Evolutionary conservation across 768 basidiomycete species (phyloP).

Genomic region (Serendipita sp.): DNA sequence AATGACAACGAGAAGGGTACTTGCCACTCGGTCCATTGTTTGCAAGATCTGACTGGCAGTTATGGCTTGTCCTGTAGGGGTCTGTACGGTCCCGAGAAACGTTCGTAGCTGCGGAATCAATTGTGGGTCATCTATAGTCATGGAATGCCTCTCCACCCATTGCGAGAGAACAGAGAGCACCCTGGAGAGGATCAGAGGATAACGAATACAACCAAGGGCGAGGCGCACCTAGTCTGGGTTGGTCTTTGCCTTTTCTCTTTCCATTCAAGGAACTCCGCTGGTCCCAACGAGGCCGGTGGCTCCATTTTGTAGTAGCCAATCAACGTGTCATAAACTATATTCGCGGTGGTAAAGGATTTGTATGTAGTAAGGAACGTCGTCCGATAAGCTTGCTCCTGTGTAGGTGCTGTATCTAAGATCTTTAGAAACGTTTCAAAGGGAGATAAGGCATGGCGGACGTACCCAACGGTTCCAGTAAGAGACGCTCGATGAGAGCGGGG

Average conservation of each 20-base stretch:
- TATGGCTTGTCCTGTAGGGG: constrained; percentile 27
- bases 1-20: constrained; percentile 14
- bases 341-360: constrained; percentile 59
- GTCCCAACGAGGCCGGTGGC: constrained; percentile 31
- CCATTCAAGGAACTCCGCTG: constrained; percentile 49
- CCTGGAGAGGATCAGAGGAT: background rate
- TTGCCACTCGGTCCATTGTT: constrained; percentile 40
- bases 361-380: constrained; percentile 72
- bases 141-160: constrained; percentile 47
- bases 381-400: constrained; percentile 25
- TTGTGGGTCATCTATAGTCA: constrained; percentile 50
- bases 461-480: constrained; percentile 49
- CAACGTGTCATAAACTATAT: constrained; percentile 52
- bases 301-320: constrained; percentile 45
- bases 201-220: constrained; percentile 29
- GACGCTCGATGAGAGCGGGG: constrained; percentile 51
- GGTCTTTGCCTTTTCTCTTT: constrained; percentile 42
- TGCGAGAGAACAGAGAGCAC: constrained; percentile 24
- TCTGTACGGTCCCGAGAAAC: constrained; percentile 29
- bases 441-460: constrained; percentile 21
- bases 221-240: constrained; percentile 38
- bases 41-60: constrained; percentile 36
- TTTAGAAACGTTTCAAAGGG: background rate
- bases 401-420: constrained; percentile 12
- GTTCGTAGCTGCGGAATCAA: constrained; percentile 40